Base-by-base conservation (phyloP, 2,329 filamentous ascomycete genomes). In the Stachybotrys chlorohalonatus region DNA sequence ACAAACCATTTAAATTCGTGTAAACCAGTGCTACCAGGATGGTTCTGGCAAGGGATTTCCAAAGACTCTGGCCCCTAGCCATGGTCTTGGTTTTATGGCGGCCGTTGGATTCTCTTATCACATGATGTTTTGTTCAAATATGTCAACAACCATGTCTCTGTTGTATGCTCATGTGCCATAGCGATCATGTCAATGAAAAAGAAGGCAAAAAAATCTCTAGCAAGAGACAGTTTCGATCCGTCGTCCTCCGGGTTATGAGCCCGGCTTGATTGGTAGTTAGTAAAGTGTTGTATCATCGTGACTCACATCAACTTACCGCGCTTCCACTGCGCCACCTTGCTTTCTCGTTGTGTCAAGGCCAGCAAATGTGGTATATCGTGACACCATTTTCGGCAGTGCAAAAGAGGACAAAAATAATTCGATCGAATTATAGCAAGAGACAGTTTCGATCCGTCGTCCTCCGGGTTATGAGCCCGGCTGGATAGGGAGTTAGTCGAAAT, bases 301-400 rank as follows among this genome's bases (percentile, higher is more conserved):
- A 42, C 5, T 30, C n/a, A 32, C 49, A 31, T 4, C 24, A 32
- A 32, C 52, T 16, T 54, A 56, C 52, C 59, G 62, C 62, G 62
- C 62, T 64, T 63, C 62, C 62, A 62, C 62, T 64, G 62, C 62
- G 62, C 62, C 62, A 64, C 63, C 63, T 64, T 62, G 60, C 60
- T 62, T 60, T 59, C 9, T 9, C 36, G 36, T 42, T 13, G 13
- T 42, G 36, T 42, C 36, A 13, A 9, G 36, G 36, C 8, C 36
- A 13, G 13, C 36, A 42, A 42, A 42, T 9, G 36, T 9, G 6
- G 24, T 24, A 24, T 24, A 24, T 24, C 24, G 24, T 24, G 24
- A 24, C 24, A 24, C 24, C 24, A 4, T 24, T 24, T 24, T 24
- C 24, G 4, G 24, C 4, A 4, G 24, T 24, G 24, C 24, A 42